Evolutionary conservation across 1,284 basidiomycete species (phyloP).

Genomic region (Ganoderma sinense): DNA sequence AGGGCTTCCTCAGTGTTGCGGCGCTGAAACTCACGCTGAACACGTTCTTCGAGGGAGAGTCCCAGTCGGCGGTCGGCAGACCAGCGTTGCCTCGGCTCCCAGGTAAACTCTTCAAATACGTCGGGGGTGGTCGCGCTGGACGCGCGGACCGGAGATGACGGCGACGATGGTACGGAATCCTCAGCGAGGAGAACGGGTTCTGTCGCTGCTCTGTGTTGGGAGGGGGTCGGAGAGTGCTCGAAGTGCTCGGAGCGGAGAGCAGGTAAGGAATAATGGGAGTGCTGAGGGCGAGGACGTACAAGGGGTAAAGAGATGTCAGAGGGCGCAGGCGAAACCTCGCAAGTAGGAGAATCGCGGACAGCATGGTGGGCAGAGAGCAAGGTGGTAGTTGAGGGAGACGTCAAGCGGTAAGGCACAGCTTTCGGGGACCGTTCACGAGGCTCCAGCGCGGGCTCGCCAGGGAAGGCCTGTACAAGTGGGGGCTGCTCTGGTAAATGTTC

Average conservation of each 20-base stretch:
- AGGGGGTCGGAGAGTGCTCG: conserved; percentile 20
- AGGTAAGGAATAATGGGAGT: conserved; percentile 3
- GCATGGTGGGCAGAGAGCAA: conserved; percentile 23
- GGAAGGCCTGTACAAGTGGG: neutral
- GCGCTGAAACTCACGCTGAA: conserved; percentile 37
- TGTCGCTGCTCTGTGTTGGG: conserved; percentile 1
- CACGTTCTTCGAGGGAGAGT: conserved; percentile 37
- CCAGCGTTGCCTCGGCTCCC: conserved; percentile 38
- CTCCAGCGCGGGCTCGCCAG: neutral
- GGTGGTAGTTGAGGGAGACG: conserved; percentile 29
- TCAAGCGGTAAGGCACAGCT: conserved; percentile 18
- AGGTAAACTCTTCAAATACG: conserved; percentile 37
- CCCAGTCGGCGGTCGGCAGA: conserved; percentile 41
- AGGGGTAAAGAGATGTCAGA: conserved; percentile 1
- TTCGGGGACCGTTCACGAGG: conserved; percentile 17
- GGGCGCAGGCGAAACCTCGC: conserved; percentile 9
- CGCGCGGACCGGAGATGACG: conserved; percentile 23
- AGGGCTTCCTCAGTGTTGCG: conserved; percentile 31
- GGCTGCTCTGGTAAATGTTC: neutral
- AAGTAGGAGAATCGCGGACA: conserved; percentile 21
- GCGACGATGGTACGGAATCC: conserved; percentile 15
- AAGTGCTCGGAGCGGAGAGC: conserved; percentile 21
- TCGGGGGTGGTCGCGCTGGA: conserved; percentile 26
- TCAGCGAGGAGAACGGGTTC: conserved; percentile 6
- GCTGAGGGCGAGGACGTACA: neutral